phyloP scores from a whole-genome alignment of 2,329 filamentous ascomycete species.

The Beauveria sp. region DNA sequence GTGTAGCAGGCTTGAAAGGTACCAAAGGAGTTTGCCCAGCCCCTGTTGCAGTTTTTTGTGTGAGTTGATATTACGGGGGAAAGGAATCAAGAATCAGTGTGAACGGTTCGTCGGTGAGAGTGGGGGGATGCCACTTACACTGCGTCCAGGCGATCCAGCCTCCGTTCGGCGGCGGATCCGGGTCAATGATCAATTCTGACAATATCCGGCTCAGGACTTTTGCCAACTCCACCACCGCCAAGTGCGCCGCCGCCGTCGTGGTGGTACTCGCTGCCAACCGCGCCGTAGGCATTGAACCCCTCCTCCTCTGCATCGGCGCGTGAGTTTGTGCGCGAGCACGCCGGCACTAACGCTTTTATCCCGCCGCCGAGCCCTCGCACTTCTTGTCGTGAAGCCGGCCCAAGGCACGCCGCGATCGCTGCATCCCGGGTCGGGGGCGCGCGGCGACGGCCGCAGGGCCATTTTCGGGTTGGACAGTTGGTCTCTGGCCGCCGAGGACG shows the following conservation, averaged over 20 bases:
- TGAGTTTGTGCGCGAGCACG: neutral
- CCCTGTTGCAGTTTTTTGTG: conserved; percentile 24
- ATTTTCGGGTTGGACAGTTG: neutral
- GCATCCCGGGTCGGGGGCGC: neutral
- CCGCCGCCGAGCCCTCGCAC: conserved; percentile 5
- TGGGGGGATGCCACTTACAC: conserved; percentile 24
- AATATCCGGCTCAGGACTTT: conserved; percentile 34
- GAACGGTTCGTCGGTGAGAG: neutral
- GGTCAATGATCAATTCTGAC: conserved; percentile 32
- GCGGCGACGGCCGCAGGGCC: neutral
- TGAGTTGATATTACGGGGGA: neutral
- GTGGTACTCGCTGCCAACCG: neutral
- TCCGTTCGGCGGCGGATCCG: conserved; percentile 44
- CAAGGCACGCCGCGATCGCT: too few relatives aligned
- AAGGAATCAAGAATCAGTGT: neutral
- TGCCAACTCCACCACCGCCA: conserved; percentile 21
- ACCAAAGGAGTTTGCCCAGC: conserved; percentile 44
- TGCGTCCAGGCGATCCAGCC: conserved; percentile 40
- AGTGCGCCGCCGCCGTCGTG: conserved; percentile 6
- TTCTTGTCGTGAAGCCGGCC: neutral
- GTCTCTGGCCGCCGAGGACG: neutral
- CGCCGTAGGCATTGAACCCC: neutral
- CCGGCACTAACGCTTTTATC: conserved; percentile 6
- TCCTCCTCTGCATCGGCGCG: neutral
- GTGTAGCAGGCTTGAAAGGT: conserved; percentile 48